Evolutionary conservation across 345 rosid species (phyloP), one percentile per base, ranked within the genome.

Genomic region (Reutealis trisperma): DNA sequence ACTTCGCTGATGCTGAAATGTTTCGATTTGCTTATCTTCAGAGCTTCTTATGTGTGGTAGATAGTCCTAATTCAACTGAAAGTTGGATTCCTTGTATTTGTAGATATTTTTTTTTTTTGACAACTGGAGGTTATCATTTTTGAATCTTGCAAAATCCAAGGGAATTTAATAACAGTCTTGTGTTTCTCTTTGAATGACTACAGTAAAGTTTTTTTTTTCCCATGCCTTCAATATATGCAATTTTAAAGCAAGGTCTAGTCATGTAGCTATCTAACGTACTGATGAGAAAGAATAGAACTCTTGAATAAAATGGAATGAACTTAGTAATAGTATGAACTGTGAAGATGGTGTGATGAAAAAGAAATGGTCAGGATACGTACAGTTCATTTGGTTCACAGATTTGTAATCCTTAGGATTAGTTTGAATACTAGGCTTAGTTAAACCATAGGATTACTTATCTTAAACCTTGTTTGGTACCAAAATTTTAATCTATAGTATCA

Each of bases 1-100:
- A 8, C 25, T 79, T 42, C 55, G 13, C 24, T 67, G 65, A 51
- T 77, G 64, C 72, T 13, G 34, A 37, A 18, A 61, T 62, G 44
- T 67, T 45, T 24, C 55, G 25, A 59, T 25, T 54, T 80, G 69
- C 58, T 59, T 74, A 67, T 58, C 71, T 74, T n/a, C 16, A 44
- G 19, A 10, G 34, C 47, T 37, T 51, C 25, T 27, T 47, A 4
- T 67, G 19, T 34, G 15, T 22, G 22, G 32, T 42, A 21, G 22
- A 63, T 42, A 21, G 54, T n/a, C 15, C 15, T 34, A 32, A 67
- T 44, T 44, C 54, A 44, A 67, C 27, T 22, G 21, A 45, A 44
- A 45, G 34, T 11, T 5, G 32, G 34, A 67, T 67, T 44, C 18
- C 55, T 25, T 21, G n/a, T 19, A 34, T 64, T 34, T 64, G 68